Conservation (phyloP, 1,139 yeast genomes). For the Blastobotrys buckinghamii region DNA sequence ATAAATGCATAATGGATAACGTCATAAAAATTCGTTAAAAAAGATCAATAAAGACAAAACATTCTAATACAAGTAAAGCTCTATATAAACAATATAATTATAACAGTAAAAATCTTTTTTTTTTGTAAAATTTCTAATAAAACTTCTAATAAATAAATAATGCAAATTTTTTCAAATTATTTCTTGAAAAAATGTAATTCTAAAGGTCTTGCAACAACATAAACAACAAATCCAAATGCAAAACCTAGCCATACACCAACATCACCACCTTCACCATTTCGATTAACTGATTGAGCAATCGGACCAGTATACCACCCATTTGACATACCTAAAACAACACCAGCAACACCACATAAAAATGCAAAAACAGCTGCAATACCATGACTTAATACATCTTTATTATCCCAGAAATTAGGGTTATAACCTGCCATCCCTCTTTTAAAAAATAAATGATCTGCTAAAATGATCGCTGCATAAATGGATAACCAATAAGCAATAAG, state of each 20-base stretch:
- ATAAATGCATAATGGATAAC: no score
- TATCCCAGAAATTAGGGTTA: conserved; percentile 56
- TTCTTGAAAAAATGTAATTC: conserved; percentile 37
- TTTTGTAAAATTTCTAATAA: no score
- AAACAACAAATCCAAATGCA: conserved; percentile 63
- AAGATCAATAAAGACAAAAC: no score
- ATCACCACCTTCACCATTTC: conserved; percentile 56
- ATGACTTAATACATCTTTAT: conserved; percentile 53
- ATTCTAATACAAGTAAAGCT: no score
- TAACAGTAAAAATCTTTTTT: no score
- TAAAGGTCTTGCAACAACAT: conserved; percentile 55
- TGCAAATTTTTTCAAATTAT: no score
- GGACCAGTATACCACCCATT: conserved; percentile 81
- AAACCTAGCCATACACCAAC: conserved; percentile 79
- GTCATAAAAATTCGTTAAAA: no score
- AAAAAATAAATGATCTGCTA: conserved; percentile 76
- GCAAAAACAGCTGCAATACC: conserved; percentile 76
- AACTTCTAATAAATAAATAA: no score
- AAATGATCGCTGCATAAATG: conserved; percentile 65
- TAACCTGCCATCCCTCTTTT: conserved; percentile 45
- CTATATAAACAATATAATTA: no score
- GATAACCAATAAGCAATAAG: conserved; percentile 88
- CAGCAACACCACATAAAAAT: conserved; percentile 78
- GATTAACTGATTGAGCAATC: conserved; percentile 55
- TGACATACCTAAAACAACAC: conserved; percentile 80